Conservation (phyloP, 176 grass and related monocot species). For the Triticum timopheevii region DNA sequence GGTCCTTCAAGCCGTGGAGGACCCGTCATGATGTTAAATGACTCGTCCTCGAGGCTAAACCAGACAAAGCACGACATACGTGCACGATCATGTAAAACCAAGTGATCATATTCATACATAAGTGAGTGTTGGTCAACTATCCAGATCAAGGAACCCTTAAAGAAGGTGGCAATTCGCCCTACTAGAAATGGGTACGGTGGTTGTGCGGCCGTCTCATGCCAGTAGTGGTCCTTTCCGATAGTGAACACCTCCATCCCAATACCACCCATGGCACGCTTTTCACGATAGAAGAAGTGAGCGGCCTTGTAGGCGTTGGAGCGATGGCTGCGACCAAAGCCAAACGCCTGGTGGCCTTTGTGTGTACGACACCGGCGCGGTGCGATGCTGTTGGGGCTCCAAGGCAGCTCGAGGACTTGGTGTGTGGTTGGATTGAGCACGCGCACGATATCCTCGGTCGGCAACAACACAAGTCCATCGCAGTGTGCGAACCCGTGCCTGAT, state of each 20-base stretch:
- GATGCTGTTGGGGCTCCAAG: not conserved
- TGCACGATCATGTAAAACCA: too few relatives aligned
- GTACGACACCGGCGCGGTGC: accelerated
- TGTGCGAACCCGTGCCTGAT: not conserved
- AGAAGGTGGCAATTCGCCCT: not conserved
- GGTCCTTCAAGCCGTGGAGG: too few relatives aligned
- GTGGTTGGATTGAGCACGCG: not conserved
- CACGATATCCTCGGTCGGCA: not conserved
- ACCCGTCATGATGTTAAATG: too few relatives aligned
- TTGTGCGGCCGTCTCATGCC: not conserved
- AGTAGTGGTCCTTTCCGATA: not conserved
- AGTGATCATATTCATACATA: not conserved
- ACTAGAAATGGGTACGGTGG: not conserved
- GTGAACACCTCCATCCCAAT: not conserved
- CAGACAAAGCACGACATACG: too few relatives aligned
- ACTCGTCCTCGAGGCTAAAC: too few relatives aligned
- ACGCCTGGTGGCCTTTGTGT: not conserved
- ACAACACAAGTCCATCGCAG: not conserved
- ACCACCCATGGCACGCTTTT: not conserved
- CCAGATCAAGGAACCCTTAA: not conserved
- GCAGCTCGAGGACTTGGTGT: not conserved
- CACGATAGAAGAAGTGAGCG: not conserved
- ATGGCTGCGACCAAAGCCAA: not conserved
- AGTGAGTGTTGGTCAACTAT: not conserved
- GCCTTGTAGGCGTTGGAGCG: not conserved